Evolutionary conservation across 441 rosid genomes (phyloP).

Genomic region (Breynia disticha): DNA sequence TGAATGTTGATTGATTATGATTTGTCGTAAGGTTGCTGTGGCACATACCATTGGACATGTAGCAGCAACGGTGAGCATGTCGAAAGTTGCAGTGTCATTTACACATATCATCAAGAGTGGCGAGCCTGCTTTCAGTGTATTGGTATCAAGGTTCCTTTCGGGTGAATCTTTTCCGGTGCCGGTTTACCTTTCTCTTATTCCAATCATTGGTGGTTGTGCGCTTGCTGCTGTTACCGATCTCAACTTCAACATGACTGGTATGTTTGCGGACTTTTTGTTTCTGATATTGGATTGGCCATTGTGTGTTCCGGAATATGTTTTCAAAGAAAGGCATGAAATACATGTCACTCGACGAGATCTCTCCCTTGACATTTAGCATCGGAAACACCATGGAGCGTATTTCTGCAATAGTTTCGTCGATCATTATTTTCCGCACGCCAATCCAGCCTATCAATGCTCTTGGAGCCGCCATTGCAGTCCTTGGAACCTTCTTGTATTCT

Average conservation of each 20-base stretch:
- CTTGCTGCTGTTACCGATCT: constrained; percentile 81
- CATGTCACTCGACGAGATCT: constrained; percentile 86
- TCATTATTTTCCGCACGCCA: constrained; percentile 78
- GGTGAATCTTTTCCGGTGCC: constrained; percentile 65
- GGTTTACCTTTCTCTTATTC: constrained; percentile 68
- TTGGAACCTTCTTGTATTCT: constrained; percentile 84
- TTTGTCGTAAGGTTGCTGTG: constrained; percentile 53
- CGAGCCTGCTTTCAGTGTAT: constrained; percentile 80
- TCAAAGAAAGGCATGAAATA: constrained; percentile 93
- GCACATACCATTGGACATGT: constrained; percentile 94
- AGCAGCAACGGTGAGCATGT: constrained; percentile 92
- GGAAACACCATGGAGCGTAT: constrained; percentile 95
- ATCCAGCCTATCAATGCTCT: constrained; percentile 71
- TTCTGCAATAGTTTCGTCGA: constrained; percentile 73
- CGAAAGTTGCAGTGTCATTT: constrained; percentile 89
- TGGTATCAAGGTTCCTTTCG: constrained; percentile 58
- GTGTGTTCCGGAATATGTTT: constrained; percentile 84
- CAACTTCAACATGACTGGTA: constrained; percentile 81
- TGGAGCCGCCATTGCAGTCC: no score
- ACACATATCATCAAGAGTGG: constrained; percentile 87
- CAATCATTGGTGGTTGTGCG: constrained; percentile 86
- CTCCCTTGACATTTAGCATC: constrained; percentile 73
- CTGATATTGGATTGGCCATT: constrained; percentile 8
- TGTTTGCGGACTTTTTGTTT: constrained; percentile 9
- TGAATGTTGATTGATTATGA: neutral